Conservation (phyloP, 1,284 basidiomycete species). For the Porphyrellus sp. region DNA sequence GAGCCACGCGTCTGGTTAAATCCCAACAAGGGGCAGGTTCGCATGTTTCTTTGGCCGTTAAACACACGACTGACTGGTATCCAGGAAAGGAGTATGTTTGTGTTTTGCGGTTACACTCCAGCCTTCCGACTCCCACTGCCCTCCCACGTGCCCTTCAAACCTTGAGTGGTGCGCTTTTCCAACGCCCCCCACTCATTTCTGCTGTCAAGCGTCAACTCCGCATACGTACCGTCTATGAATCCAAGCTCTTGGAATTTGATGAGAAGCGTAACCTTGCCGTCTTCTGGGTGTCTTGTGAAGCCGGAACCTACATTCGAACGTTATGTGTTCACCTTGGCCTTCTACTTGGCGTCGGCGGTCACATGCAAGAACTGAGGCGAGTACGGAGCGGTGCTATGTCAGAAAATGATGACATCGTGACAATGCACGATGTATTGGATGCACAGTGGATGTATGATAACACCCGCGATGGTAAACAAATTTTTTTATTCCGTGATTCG, state of each 20-base stretch:
- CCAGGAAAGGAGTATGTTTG: constrained; percentile 98
- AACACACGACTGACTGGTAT: constrained; percentile 3
- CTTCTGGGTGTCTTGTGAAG: constrained; percentile 99
- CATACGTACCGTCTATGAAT: constrained; percentile 96
- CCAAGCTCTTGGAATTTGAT: constrained; percentile 95
- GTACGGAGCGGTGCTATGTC: constrained; percentile 95
- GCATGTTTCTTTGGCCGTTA: constrained; percentile 28
- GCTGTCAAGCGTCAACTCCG: constrained; percentile 99
- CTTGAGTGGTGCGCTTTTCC: constrained; percentile 96
- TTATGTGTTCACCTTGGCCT: constrained; percentile 97
- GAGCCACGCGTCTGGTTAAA: constrained; percentile 99
- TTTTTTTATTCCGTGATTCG: background rate
- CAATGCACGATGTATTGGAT: constrained; percentile 99
- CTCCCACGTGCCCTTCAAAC: constrained; percentile 95
- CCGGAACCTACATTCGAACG: constrained; percentile 98
- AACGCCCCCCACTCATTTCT: constrained; percentile 97
- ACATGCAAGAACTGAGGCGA: constrained; percentile 98
- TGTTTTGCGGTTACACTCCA: constrained; percentile 89
- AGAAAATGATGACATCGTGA: constrained; percentile 98
- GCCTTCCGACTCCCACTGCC: constrained; percentile 76
- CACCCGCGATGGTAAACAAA: constrained; percentile 83
- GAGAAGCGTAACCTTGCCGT: constrained; percentile 96
- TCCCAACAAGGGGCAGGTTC: constrained; percentile 92
- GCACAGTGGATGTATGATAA: constrained; percentile 99
- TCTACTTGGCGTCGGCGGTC: constrained; percentile 93